Evolutionary conservation across 164 flowering plant genomes (phyloP), one percentile per base, ranked within the genome.

Genomic region (Sextonia rubra): DNA sequence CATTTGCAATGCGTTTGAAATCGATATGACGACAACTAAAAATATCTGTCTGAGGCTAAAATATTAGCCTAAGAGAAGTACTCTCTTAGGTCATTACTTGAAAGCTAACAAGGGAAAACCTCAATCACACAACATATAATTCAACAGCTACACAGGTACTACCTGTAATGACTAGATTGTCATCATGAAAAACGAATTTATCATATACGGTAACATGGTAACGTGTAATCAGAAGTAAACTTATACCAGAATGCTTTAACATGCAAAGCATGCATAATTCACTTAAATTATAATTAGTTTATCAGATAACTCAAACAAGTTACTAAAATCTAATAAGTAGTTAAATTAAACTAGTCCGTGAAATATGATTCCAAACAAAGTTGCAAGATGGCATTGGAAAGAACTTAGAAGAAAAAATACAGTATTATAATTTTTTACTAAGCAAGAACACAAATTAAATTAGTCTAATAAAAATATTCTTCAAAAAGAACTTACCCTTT

Each of bases 401-500:
- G 49, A 47, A 47, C 12, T 52, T 52, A 52, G n/a, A 17, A 52
- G 20, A 52, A 20, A 66, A 20, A 44, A 9, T 18, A 37, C 18
- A 44, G 9, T 12, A 29, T 29, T 52, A 18, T 56, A 15, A 69
- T 69, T 20, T 1, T 24, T 4, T 4, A 37, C 18, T 69, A 12
- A 3, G 8, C 4, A 44, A 7, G 69, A n/a, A 22, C 44, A 23
- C 69, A 32, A 66, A 27, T 32, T 29, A 66, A 66, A 66, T 29
- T 64, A 12, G n/a, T 17, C 2, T 14, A 29, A 27, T 25, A 25
- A 64, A 64, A 64, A 29, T 12, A 64, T 20, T 15, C 12, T 23
- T 44, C 12, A 8, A 70, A 3, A 60, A 74, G 67, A 64, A 76
- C 90, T 81, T 80, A 96, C 98, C 87, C 77, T 85, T 78, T 77